phyloP scores from a whole-genome alignment of 2,329 filamentous ascomycete species.

The Venturia pyrina region DNA sequence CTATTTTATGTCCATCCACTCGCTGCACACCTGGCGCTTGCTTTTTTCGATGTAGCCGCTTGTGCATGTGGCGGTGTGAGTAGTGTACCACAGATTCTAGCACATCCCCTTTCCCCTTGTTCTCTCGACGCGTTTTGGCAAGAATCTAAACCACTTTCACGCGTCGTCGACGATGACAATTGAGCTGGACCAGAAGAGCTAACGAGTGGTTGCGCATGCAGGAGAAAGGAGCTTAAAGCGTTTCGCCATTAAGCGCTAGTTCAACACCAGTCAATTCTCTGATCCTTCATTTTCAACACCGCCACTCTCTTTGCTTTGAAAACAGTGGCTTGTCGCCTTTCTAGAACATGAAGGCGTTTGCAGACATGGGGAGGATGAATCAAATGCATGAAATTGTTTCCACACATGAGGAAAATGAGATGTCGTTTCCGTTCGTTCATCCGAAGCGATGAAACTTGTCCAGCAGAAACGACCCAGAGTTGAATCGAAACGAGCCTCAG shows the following conservation, averaged over 20 bases:
- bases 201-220: constrained; percentile 12
- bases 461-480: background rate
- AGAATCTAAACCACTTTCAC: constrained; percentile 14
- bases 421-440: background rate
- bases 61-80: background rate
- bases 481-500: background rate
- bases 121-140: background rate
- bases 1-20: background rate
- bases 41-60: background rate
- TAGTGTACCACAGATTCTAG: background rate
- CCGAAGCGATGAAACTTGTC: background rate
- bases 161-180: background rate
- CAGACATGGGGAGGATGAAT: background rate
- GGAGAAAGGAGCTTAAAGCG: constrained; percentile 23
- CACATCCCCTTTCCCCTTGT: background rate
- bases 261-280: background rate
- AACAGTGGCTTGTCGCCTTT: background rate
- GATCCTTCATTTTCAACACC: background rate
- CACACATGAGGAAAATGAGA: background rate
- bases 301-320: background rate
- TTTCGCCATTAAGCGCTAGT: constrained; percentile 15
- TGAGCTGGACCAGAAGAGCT: background rate
- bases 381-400: background rate
- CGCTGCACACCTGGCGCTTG: background rate
- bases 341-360: background rate